Evolutionary conservation across 768 basidiomycete genomes (phyloP).

Genomic region (Calocybe cyanea): DNA sequence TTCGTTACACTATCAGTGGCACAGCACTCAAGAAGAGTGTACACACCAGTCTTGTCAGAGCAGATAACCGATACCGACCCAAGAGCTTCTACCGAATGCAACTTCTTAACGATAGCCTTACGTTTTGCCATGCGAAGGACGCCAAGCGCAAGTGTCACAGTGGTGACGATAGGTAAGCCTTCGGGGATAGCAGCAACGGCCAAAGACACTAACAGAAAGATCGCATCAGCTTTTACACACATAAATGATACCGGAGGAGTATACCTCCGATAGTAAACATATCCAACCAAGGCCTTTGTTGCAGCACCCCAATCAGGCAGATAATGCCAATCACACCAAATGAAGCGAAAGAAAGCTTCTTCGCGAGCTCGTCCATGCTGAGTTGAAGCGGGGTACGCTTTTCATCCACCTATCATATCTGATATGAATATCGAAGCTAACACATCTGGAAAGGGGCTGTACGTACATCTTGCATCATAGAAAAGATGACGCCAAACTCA

Average conservation of each 20-base stretch:
- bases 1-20: constrained; percentile 2
- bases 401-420: constrained; percentile 56
- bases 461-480: constrained; percentile 94
- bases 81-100: constrained; percentile 91
- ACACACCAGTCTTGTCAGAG: constrained; percentile 89
- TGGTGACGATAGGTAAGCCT: constrained; percentile 94
- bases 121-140: constrained; percentile 92
- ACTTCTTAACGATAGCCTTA: constrained; percentile 95
- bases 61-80: constrained; percentile 97
- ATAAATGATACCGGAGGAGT: constrained; percentile 16
- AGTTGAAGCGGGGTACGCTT: constrained; percentile 89
- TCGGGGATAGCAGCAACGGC: constrained; percentile 99
- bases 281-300: constrained; percentile 86
- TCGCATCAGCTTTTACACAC: not conserved
- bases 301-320: constrained; percentile 83
- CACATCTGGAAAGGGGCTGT: constrained; percentile 13
- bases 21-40: not conserved
- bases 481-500: constrained; percentile 95
- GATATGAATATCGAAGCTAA: not conserved
- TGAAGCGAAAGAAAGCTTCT: constrained; percentile 84
- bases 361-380: constrained; percentile 95
- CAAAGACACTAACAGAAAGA: constrained; percentile 67
- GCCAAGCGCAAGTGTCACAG: constrained; percentile 92
- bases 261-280: constrained; percentile 99
- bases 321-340: constrained; percentile 96